Base-by-base conservation (phyloP, 75 land plant genomes). In the Cupressus sempervirens region DNA sequence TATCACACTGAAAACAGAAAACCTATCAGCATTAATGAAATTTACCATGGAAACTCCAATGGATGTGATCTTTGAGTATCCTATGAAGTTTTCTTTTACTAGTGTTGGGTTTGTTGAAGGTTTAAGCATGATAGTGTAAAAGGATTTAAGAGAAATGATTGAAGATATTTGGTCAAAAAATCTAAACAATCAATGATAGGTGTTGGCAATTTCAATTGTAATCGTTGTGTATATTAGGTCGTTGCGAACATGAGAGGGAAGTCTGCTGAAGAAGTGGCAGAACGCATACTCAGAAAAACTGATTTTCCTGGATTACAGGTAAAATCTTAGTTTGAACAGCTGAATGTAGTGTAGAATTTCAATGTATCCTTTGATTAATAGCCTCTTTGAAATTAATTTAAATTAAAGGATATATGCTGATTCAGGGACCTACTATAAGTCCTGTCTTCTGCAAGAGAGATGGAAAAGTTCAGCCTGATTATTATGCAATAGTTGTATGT, bases 401-500 rank as follows among this genome's bases (percentile, higher is more conserved):
- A 20, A 53, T 82, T 20, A 53, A 46, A 18, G 50, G 18, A 16
- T 82, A 34, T 53, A 45, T 35, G 82, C 38, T 80, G 56, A 41
- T 91, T 79, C 92, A 97, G 98, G 99, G 99, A 8, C 99, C 99
- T 29, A 97, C 99, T 35, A 72, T 97, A 56, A 94, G 96, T 91
- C 95, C 95, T 58, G 96, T 97, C 23, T 97, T 82, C 84, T 91
- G 94, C 86, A 88, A 83, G 75, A 84, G 88, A 70, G 87, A 89
- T 89, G 99, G 95, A 40, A 88, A 83, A 35, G 89, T 91, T 4
- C n/a, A 81, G 40, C 85, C 89, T 65, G 97, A 94, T 83, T 97
- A 94, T 81, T 97, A 87, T 90, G 99, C 99, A 1, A 89, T 97
- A 81, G 92, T 91, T 73, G 92, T 97, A 6, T 95, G 97, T 86